Evolutionary conservation across 805 yeast genomes (phyloP).

Genomic region (Jamesozyma piceae): DNA sequence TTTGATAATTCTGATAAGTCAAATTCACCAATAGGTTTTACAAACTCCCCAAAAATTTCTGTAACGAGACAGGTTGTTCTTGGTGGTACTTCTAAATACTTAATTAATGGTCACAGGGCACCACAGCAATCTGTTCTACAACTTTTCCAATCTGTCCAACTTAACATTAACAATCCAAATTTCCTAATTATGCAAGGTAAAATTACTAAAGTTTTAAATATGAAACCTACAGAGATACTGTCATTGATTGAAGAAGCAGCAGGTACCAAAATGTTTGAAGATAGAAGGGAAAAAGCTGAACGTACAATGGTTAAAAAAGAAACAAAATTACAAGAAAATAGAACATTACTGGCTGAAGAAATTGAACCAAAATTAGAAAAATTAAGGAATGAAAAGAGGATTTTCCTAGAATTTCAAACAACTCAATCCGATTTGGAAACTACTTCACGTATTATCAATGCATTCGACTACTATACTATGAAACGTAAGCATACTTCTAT

Average conservation of each 20-base stretch:
- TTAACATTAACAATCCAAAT: conserved; percentile 93
- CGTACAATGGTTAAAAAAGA: conserved; percentile 89
- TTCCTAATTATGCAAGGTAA: conserved; percentile 98
- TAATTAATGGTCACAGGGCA: conserved; percentile 92
- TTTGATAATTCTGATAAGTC: conserved; percentile 75
- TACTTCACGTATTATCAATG: conserved; percentile 60
- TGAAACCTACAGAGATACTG: conserved; percentile 86
- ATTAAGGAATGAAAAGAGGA: conserved; percentile 69
- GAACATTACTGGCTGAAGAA: conserved; percentile 66
- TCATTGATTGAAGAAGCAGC: conserved; percentile 96
- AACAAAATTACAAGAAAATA: conserved; percentile 68
- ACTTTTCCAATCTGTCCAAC: conserved; percentile 86
- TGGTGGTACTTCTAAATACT: conserved; percentile 86
- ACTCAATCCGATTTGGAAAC: conserved; percentile 74
- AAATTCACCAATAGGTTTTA: conserved; percentile 83
- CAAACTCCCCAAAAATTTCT: conserved; percentile 64
- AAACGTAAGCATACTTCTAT: conserved; percentile 36
- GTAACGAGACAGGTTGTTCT: conserved; percentile 85
- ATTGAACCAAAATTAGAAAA: conserved; percentile 86
- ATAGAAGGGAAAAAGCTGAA: conserved; percentile 82
- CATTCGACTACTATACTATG: conserved; percentile 54
- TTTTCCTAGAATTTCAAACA: conserved; percentile 78
- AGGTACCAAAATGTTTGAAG: conserved; percentile 93
- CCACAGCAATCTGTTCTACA: conserved; percentile 88
- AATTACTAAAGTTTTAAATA: conserved; percentile 91